Evolutionary conservation across 768 basidiomycete species (phyloP).

Genomic region (Leccinum arenicola): DNA sequence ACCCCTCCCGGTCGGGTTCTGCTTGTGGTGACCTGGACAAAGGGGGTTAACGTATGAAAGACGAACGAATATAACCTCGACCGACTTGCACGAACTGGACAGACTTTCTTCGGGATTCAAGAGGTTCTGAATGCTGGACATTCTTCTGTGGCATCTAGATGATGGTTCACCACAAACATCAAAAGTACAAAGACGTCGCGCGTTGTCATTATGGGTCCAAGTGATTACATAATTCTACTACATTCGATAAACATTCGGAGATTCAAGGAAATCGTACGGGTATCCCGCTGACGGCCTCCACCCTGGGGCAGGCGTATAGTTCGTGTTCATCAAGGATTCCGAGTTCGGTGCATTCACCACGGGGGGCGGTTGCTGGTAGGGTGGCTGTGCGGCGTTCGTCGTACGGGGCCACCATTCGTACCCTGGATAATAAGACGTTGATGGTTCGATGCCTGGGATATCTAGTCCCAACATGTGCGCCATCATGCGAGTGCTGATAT

Average conservation of each 20-base stretch:
- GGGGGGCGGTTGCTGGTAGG: conserved; percentile 16
- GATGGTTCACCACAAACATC: conserved; percentile 12
- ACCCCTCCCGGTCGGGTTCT: conserved; percentile 26
- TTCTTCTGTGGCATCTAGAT: conserved; percentile 30
- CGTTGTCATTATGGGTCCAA: conserved; percentile 34
- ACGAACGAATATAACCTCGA: conserved; percentile 10
- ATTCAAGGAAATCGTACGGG: conserved; percentile 19
- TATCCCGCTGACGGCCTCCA: conserved; percentile 23
- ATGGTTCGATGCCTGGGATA: conserved; percentile 54
- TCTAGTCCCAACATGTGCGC: conserved; percentile 70
- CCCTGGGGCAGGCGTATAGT: conserved; percentile 18
- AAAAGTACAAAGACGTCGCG: conserved; percentile 3
- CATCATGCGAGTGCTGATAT: conserved; percentile 63
- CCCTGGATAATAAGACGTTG: conserved; percentile 51
- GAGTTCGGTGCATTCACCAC: neutral
- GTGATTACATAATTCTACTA: conserved; percentile 28
- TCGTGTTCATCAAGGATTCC: conserved; percentile 11
- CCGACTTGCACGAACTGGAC: conserved; percentile 42
- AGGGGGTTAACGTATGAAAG: conserved; percentile 20
- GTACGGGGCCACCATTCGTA: conserved; percentile 67
- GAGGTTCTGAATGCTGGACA: conserved; percentile 56
- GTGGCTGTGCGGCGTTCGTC: conserved; percentile 11
- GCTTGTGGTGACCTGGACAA: conserved; percentile 27
- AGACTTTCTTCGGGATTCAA: conserved; percentile 52
- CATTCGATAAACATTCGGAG: conserved; percentile 22